These are phyloP conservation scores for Penicillium arizonense DNA, from an alignment of 495 filamentous ascomycete genomes.

Conservation along the genomic window DNA sequence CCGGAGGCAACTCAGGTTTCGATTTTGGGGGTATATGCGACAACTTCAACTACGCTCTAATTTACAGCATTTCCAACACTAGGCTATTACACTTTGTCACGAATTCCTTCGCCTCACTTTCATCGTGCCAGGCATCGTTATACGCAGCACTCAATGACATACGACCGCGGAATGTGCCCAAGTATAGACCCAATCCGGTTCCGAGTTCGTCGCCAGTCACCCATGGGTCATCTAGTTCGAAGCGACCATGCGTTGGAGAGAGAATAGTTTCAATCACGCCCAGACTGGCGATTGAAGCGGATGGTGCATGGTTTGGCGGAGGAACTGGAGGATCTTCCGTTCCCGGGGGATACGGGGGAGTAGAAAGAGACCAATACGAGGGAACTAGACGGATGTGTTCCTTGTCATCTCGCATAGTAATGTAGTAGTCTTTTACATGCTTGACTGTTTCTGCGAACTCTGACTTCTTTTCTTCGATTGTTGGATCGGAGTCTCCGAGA, in stretches of 20 bases:
- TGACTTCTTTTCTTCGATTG: not conserved
- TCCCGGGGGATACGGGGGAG: conserved; percentile 17
- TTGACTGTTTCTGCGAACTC: conserved; percentile 12
- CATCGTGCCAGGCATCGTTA: conserved; percentile 37
- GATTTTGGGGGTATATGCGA: not conserved
- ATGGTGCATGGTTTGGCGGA: conserved; percentile 22
- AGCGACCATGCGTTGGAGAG: conserved; percentile 14
- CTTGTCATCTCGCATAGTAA: conserved; percentile 19
- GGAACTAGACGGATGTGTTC: conserved; percentile 25
- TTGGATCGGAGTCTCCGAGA: not conserved
- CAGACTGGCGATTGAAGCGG: conserved; percentile 18
- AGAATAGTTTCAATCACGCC: conserved; percentile 28
- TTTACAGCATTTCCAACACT: not conserved
- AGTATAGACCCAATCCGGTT: conserved; percentile 36
- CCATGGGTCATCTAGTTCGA: conserved; percentile 36
- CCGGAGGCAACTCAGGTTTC: not conserved
- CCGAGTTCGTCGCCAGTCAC: conserved; percentile 39
- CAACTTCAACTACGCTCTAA: not conserved
- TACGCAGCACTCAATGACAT: conserved; percentile 35
- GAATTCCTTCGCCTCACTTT: conserved; percentile 25
- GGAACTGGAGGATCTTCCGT: conserved; percentile 24
- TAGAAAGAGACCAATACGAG: conserved; percentile 24
- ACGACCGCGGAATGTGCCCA: conserved; percentile 33
- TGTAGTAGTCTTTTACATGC: conserved; percentile 26
- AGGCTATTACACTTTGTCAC: conserved; percentile 17